Base-by-base conservation (phyloP, 306 rosid genomes). In the Oemleria cerasiformis region DNA sequence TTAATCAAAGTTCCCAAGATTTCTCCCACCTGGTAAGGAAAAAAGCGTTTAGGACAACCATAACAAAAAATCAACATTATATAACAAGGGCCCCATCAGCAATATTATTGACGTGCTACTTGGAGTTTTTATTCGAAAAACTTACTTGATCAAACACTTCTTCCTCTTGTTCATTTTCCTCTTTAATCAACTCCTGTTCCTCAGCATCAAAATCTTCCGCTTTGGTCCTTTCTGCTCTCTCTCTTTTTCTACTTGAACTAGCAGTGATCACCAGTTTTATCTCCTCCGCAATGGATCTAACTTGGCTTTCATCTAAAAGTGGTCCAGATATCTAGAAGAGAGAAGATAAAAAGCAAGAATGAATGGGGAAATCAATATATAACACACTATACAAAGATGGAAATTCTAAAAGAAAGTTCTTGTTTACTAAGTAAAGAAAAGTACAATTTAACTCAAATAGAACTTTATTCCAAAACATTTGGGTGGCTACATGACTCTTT, bases 161-260 rank as follows among this genome's bases (percentile, higher is more conserved):
- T 77, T 95, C 99, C 87, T 95, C 99, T 75, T 89, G 97, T 72
- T 95, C 99, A 85, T 95, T 95, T 88, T 95, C 99, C 82, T 95
- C 99, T 69, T 89, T 90, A 75, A 95, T 90, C 64, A 95, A 74
- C 74, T 95, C 97, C 20, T 88, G 83, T 75, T 91, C 97, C 79
- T 95, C 99, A 9, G 90, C 97, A 73, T 91, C 99, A 86, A 95
- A 95, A 81, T 95, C 99, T 81, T 95, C 99, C 50, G 97, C 97
- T 78, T 85, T 88, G 71, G 89, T 77, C 81, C 97, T 82, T 77
- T 91, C 99, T 17, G 86, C 85, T 75, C 99, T 91, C 78, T 95
- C 99, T 65, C 77, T 77, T 71, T 95, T 95, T 74, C 99, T 86
- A 72, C 96, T 88, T 67, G 97, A 91, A 77, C 99, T 95, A 41